Evolutionary conservation across 2,329 filamentous ascomycete genomes (phyloP).

Genomic region (Didymella exigua): DNA sequence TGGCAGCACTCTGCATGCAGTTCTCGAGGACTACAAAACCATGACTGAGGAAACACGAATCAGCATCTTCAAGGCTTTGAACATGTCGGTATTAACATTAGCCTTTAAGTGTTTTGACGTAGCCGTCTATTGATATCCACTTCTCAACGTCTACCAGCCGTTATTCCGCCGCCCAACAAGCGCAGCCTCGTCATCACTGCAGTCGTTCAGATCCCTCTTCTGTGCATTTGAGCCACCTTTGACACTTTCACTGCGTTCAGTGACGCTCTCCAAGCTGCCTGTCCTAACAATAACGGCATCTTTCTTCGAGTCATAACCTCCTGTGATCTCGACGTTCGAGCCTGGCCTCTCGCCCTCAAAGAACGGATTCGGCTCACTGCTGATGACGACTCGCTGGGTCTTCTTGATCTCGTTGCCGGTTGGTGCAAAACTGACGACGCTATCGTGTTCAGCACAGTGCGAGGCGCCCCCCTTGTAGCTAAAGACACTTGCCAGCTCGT

Average conservation of each 20-base stretch:
- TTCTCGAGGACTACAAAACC: too few relatives aligned
- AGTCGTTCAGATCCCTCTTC: conserved; percentile 23
- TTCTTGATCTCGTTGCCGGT: conserved; percentile 40
- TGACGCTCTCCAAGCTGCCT: conserved; percentile 32
- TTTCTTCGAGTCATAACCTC: conserved; percentile 11
- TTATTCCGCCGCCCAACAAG: conserved; percentile 21
- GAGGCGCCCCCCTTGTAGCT: conserved; percentile 23
- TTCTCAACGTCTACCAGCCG: conserved; percentile 1
- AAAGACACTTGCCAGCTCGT: conserved; percentile 35
- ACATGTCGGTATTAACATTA: background rate
- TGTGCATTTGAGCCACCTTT: conserved; percentile 22
- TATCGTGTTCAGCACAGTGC: conserved; percentile 12
- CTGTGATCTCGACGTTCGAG: conserved; percentile 20
- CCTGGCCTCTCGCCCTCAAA: conserved; percentile 13
- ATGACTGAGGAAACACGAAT: too few relatives aligned
- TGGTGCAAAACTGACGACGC: conserved; percentile 29
- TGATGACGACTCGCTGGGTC: conserved; percentile 36
- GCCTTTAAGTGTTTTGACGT: too few relatives aligned
- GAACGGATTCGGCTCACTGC: conserved; percentile 32
- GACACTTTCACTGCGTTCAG: conserved; percentile 31
- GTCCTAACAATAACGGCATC: conserved; percentile 13
- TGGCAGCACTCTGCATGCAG: too few relatives aligned
- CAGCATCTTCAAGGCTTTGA: background rate
- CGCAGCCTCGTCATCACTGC: conserved; percentile 35
- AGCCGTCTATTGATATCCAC: background rate